Conservation (phyloP, 306 rosid species). For the Lablab purpureus region DNA sequence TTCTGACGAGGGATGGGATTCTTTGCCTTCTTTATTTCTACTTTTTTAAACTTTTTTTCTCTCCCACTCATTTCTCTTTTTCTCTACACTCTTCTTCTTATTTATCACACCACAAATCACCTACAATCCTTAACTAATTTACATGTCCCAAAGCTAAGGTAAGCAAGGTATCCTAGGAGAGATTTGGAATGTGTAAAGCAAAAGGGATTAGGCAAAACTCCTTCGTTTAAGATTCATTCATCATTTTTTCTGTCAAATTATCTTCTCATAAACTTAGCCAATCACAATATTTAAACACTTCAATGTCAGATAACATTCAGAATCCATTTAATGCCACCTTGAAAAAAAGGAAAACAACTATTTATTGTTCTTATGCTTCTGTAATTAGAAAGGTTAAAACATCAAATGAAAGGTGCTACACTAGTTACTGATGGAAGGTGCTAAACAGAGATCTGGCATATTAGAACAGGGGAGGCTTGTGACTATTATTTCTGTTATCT, state of each 20-base stretch:
- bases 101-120: not conserved
- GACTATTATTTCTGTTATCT: not conserved
- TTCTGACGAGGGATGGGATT: constrained; percentile 33
- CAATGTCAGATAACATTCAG: not conserved
- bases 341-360: no score
- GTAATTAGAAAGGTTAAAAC: not conserved
- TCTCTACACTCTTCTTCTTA: not conserved
- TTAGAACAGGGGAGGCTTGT: not conserved
- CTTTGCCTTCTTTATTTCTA: not conserved
- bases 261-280: not conserved
- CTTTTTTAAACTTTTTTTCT: not conserved
- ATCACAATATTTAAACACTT: no score
- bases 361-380: not conserved
- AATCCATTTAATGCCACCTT: no score
- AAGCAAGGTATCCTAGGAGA: not conserved
- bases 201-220: not conserved
- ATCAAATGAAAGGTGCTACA: not conserved
- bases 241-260: not conserved
- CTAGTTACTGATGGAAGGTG: not conserved
- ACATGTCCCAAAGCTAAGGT: not conserved
- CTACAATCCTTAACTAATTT: not conserved
- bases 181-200: not conserved
- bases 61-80: not conserved
- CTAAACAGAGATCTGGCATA: not conserved
- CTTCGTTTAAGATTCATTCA: not conserved